Evolutionary conservation across 2,329 filamentous ascomycete species (phyloP), one percentile per base, ranked within the genome.

Genomic region (Aurifilum marmelostoma): DNA sequence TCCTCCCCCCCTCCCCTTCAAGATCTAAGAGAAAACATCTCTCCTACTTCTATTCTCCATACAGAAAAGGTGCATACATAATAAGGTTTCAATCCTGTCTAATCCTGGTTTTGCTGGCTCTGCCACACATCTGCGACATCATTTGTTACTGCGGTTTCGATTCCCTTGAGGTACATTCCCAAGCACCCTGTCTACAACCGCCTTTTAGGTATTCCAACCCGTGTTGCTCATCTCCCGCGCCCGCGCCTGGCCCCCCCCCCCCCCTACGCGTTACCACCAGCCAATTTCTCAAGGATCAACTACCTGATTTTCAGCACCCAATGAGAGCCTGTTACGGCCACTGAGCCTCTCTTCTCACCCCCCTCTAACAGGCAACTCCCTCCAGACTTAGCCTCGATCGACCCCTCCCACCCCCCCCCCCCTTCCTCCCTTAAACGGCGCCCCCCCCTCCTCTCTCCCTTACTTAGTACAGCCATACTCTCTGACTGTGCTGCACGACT

Each of bases 401-500:
- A 54, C 52, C 52, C 24, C 52, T 52, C 47, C 21, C 18, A 6
- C 47, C 18, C 47, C 50, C 4, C 12, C 12, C 24, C 58, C 58
- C 58, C 29, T 32, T 32, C 27, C 56, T 32, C 56, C 56, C 29
- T 37, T 59, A 9, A n/a, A 47, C 43, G 27, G 18, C n/a, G n/a
- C 58, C 29, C 29, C 29, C 32, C 34, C 21, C 7, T 21, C 58
- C 32, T 21, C 56, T 21, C 24, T 21, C 56, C 29, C 58, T 61
- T 21, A 54, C 50, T 54, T 29, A 29, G 52, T 29, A 34, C 63
- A 39, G 37, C 64, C 63, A 37, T 66, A 54, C 63, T 58, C 62
- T 47, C 34, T 58, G 43, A 27, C 67, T 60, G 67, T 65, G 47
- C 34, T 50, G 67, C 52, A 37, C 67, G 64, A 65, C 64, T 41